phyloP scores from a whole-genome alignment of 2,329 filamentous ascomycete genomes.

The Aspergillus versicolor region DNA sequence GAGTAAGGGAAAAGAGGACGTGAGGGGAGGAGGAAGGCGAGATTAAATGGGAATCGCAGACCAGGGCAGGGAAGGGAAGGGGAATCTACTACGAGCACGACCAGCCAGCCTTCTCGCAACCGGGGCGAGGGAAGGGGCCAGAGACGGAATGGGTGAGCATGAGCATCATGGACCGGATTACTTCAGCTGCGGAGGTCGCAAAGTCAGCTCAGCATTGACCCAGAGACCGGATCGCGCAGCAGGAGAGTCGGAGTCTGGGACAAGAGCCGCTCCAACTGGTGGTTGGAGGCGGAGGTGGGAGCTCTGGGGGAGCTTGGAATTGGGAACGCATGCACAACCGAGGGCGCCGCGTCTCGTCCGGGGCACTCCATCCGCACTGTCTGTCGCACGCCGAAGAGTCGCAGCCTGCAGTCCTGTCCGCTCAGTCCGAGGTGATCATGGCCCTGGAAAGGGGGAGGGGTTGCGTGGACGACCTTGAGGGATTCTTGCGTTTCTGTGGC shows the following conservation, averaged over 20 bases:
- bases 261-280: slow-evolving; percentile 5
- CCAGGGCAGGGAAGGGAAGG: slow-evolving; percentile 20
- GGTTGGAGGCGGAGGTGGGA: slow-evolving; percentile 3
- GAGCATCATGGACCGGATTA: slow-evolving; percentile 37
- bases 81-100: slow-evolving; percentile 11
- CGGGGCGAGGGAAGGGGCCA: slow-evolving; percentile 36
- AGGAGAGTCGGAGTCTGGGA: slow-evolving; percentile 3
- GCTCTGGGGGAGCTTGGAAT: slow-evolving; percentile 5
- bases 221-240: slow-evolving; percentile 21
- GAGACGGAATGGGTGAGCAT: slow-evolving; percentile 46
- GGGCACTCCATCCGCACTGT: slow-evolving; percentile 1
- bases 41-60: slow-evolving; percentile 23
- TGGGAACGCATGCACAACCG: neutral
- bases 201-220: slow-evolving; percentile 12
- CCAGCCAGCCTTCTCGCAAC: slow-evolving; percentile 2
- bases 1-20: slow-evolving; percentile 37
- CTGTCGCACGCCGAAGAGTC: neutral
- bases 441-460: slow-evolving; percentile 10
- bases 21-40: slow-evolving; percentile 34
- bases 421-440: neutral
- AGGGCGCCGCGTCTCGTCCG: neutral
- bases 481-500: neutral
- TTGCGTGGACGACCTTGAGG: neutral
- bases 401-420: too few species aligned
- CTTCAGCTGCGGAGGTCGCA: slow-evolving; percentile 52